Evolutionary conservation across 2,329 filamentous ascomycete species (phyloP), one percentile per base, ranked within the genome.

Genomic region (Aspergillus sp.): DNA sequence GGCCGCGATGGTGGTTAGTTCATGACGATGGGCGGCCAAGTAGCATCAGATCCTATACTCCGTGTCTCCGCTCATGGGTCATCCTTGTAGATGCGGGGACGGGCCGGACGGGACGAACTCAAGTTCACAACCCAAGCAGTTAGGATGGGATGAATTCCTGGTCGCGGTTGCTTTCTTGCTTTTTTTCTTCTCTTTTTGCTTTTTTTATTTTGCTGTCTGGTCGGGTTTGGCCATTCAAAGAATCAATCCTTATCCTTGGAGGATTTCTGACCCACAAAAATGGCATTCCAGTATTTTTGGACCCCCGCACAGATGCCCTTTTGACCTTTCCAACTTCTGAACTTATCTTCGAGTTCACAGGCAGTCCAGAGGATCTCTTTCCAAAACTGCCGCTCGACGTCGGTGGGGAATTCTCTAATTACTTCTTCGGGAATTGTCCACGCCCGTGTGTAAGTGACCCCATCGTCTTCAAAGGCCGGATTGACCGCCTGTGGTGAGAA

Each of bases 361-460:
- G 60, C 66, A 6, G 66, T 62, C 51, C 61, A 62, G 31, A 59
- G 59, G 41, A 70, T 67, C 46, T 68, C 65, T 3, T 51, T 51
- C 68, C 68, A 71, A 34, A 66, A 66, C 11, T 56, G 47, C 37
- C 52, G 59, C 47, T 70, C 67, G 4, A 68, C 47, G 47, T 70
- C 67, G 5, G 54, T 54, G 12, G 57, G 62, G 37, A 68, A 62
- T 30, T 57, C 49, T 29, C 54, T 43, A 28, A 62, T 57, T 2
- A 58, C 51, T 12, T 59, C 52, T 31, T 61, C 44, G 11, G 62
- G 57, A 3, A 57, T 56, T 6, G 57, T 63, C 64, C 61, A 62
- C 10, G 62, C 52, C 33, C 63, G 54, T 31, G 62, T 58, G 45
- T 58, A 64, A 13, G 50, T 61, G 19, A 19, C 19, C 6, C 62